These are phyloP conservation scores for Salicornia ramosissima DNA, from an alignment of 148 eudicot genomes.

Conservation along the genomic window DNA sequence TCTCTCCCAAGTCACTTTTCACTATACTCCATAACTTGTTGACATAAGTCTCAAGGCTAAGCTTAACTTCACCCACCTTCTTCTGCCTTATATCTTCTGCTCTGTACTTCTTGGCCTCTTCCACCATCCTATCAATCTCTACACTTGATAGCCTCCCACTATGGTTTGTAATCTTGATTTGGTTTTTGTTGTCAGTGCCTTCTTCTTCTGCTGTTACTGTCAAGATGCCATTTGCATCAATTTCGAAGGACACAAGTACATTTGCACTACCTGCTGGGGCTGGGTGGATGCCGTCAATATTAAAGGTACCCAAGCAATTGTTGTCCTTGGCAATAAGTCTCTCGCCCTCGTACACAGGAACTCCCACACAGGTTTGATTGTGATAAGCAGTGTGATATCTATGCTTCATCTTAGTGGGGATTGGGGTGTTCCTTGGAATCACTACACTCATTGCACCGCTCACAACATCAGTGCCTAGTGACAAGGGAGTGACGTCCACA, in stretches of 20 bases:
- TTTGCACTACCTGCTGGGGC: background rate
- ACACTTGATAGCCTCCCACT: background rate
- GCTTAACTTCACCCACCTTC: background rate
- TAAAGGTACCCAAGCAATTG: background rate
- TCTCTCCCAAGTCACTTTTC: background rate
- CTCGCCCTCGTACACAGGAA: background rate
- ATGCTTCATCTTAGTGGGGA: background rate
- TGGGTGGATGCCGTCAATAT: background rate
- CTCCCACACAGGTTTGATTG: background rate
- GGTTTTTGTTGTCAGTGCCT: background rate
- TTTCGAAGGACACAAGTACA: background rate
- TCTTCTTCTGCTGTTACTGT: background rate
- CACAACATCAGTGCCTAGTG: background rate
- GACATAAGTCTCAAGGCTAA: background rate
- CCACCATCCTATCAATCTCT: background rate
- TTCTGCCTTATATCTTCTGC: background rate
- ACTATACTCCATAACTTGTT: background rate
- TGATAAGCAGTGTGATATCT: accelerated
- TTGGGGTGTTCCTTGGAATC: background rate
- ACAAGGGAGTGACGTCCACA: background rate
- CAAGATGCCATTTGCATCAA: background rate
- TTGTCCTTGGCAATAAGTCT: background rate
- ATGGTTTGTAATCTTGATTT: background rate
- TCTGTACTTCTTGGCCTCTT: background rate
- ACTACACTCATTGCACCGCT: background rate